phyloP scores from a whole-genome alignment of 2,329 filamentous ascomycete genomes.

The Aspergillus chevalieri region DNA sequence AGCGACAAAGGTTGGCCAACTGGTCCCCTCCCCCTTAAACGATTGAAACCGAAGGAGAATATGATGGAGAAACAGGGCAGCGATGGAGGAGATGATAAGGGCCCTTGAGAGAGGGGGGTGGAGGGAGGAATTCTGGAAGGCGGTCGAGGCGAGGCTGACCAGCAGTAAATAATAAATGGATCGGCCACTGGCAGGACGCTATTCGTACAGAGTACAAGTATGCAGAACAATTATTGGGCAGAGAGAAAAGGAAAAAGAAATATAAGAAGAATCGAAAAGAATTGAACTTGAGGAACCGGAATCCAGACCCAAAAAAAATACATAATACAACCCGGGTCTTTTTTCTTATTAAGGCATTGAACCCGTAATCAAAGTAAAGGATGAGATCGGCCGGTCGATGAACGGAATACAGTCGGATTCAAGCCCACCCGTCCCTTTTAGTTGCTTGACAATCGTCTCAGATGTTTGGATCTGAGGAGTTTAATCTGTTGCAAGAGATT shows the following conservation, averaged over 20 bases:
- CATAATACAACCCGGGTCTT: too few species aligned
- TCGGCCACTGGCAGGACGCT: slow-evolving; percentile 2
- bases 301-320: too few species aligned
- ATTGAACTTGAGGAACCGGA: neutral
- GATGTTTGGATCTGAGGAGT: neutral
- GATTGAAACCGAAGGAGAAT: slow-evolving; percentile 4
- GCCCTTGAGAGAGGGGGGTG: slow-evolving; percentile 5
- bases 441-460: neutral
- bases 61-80: slow-evolving; percentile 10
- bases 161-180: slow-evolving; percentile 3
- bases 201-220: neutral
- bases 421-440: neutral
- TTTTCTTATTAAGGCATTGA: neutral
- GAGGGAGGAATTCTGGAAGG: slow-evolving; percentile 17
- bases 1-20: neutral
- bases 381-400: slow-evolving; percentile 10
- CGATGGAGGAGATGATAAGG: slow-evolving; percentile 4
- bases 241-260: slow-evolving; percentile 12
- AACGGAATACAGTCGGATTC: neutral
- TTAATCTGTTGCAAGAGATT: neutral
- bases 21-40: slow-evolving; percentile 11
- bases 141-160: slow-evolving; percentile 25
- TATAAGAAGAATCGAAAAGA: slow-evolving; percentile 7
- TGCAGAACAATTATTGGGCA: slow-evolving; percentile 6
- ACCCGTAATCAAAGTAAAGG: slow-evolving; percentile 14